Base-by-base conservation (phyloP, 768 basidiomycete genomes). In the Xerocomus brunneocitrinus region DNA sequence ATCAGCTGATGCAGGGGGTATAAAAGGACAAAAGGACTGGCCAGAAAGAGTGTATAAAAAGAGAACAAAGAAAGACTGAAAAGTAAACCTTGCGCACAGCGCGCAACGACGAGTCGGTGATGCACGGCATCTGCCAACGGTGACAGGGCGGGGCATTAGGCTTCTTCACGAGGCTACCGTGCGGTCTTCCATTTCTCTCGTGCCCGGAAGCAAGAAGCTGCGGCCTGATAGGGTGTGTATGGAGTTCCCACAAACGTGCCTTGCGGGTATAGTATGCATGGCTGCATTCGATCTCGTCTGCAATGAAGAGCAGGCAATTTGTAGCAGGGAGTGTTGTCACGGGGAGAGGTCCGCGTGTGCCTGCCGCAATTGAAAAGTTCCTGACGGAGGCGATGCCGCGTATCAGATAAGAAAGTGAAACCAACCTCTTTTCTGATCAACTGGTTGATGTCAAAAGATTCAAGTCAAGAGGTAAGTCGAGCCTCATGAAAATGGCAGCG, bases 101-200 rank as follows among this genome's bases (percentile, higher is more conserved):
- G 58, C 55, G 12, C 28, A 40, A 38, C 25, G 49, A 44, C 9
- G 22, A 8, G 24, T 30, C 35, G 47, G 39, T 40, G 48, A 46
- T 54, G 30, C 31, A 28, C 19, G 31, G 31, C 28, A 36, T 47
- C 16, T 42, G 40, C 22, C 24, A 41, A 49, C 43, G 52, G 58
- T 46, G 55, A 49, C 50, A 55, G 22, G 36, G 58, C 46, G 62
- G 58, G 63, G 56, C 42, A 58, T 61, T 43, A 51, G 43, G 46
- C 56, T 52, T 58, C 48, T 44, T 46, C 53, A 56, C 57, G 59
- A 59, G 65, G 64, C 8, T 39, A 32, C 43, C 40, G 46, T 58
- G 64, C 51, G 56, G 49, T 28, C 39, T 51, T 49, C 55, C 52
- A 53, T 54, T 50, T 43, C 35, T 24, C 14, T 32, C 30, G 46